Conservation (phyloP, 108 stramenopile species). For the Nitzschia putrida region DNA sequence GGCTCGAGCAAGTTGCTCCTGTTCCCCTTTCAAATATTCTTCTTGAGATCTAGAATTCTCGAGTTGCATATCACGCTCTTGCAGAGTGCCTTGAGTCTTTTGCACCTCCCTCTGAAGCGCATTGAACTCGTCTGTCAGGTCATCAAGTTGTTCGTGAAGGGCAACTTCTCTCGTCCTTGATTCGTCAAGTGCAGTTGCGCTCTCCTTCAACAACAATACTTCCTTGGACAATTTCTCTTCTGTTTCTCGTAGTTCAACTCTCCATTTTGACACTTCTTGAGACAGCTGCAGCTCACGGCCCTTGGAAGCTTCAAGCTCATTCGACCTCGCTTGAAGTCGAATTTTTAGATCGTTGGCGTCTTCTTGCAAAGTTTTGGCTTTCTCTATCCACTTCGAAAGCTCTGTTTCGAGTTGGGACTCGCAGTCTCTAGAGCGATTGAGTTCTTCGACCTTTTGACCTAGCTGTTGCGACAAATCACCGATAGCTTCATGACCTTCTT, state of each 20-base stretch:
- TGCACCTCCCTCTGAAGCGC: slow-evolving; percentile 9
- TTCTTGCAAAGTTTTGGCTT: slow-evolving; percentile 29
- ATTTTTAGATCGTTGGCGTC: slow-evolving; percentile 31
- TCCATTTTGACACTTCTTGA: slow-evolving; percentile 20
- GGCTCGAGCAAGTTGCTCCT: slow-evolving; percentile 1
- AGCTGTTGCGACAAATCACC: slow-evolving; percentile 26
- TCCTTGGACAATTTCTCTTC: not conserved
- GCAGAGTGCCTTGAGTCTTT: slow-evolving; percentile 1
- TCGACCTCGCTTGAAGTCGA: not conserved
- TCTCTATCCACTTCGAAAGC: slow-evolving; percentile 26
- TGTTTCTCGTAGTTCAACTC: not conserved
- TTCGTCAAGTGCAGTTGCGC: not conserved
- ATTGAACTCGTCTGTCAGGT: slow-evolving; percentile 3
- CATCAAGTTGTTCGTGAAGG: slow-evolving; percentile 16
- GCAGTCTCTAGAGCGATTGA: slow-evolving; percentile 25
- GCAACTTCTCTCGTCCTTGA: slow-evolving; percentile 5
- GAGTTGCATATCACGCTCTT: not conserved
- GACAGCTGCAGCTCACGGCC: slow-evolving; percentile 20
- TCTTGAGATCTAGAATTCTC: slow-evolving; percentile 9
- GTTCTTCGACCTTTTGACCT: slow-evolving; percentile 16
- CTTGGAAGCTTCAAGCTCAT: slow-evolving; percentile 7
- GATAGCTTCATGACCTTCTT: slow-evolving; percentile 16
- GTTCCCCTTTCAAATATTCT: slow-evolving; percentile 13
- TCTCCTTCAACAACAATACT: slow-evolving; percentile 18
- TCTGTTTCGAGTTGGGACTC: slow-evolving; percentile 37